Conservation (phyloP, 2,329 filamentous ascomycete species). For the Pezicula rhizophila region DNA sequence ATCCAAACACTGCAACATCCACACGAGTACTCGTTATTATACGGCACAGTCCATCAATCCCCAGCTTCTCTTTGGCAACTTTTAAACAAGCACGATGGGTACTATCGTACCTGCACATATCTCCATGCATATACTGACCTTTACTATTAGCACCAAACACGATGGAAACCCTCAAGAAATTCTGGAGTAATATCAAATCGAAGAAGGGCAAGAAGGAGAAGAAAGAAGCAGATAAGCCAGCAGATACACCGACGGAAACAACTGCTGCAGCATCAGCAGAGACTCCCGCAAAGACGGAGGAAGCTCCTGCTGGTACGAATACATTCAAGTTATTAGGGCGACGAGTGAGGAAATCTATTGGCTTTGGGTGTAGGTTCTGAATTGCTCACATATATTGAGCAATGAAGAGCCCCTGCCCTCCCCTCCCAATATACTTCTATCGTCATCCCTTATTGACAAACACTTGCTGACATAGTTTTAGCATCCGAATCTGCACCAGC, state of each 20-base stretch:
- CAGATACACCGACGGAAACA: constrained; percentile 15
- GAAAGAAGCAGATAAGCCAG: constrained; percentile 18
- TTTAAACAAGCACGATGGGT: not conserved
- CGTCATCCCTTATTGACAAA: too few species aligned
- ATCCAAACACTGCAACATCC: not conserved
- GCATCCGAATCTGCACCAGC: too few species aligned
- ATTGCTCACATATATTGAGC: too few species aligned
- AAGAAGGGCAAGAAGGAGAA: constrained; percentile 25
- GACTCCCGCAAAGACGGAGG: not conserved
- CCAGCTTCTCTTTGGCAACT: not conserved
- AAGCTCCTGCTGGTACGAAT: constrained; percentile 1
- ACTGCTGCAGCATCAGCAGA: constrained; percentile 12
- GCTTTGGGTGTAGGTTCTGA: too few species aligned
- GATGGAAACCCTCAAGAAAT: constrained; percentile 20
- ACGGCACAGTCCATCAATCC: not conserved
- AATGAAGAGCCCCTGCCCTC: too few species aligned
- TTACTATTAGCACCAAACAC: constrained; percentile 23
- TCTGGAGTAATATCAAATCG: constrained; percentile 12
- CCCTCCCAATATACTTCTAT: too few species aligned
- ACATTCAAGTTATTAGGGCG: not conserved
- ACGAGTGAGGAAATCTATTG: too few species aligned
- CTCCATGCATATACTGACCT: constrained; percentile 8
- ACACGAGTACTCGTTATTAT: not conserved
- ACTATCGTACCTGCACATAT: not conserved
- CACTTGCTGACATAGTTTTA: too few species aligned